A percentile compares a stretch with the other conserved stretches of the same genome.
Evolutionary conservation across 2,329 filamentous ascomycete genomes (phyloP).

Genomic region (Mycocentrospora acerina): DNA sequence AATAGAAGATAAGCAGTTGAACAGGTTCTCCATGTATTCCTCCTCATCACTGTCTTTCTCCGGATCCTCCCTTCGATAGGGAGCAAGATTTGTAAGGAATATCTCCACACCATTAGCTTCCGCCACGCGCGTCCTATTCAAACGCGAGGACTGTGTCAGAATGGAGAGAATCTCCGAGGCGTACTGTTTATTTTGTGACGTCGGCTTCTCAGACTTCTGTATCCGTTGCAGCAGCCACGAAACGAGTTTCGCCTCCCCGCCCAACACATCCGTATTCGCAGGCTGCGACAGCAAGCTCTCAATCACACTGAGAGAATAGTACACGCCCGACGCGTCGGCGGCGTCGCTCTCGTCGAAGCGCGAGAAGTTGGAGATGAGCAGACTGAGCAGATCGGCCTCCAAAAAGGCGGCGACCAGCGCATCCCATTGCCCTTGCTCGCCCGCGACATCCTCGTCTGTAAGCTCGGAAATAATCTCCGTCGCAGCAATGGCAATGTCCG

Average conservation of each 20-base stretch:
- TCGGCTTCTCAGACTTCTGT: slow-evolving; percentile 64
- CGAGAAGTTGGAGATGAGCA: slow-evolving; percentile 75
- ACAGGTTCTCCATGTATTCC: slow-evolving; percentile 92
- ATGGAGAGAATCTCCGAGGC: slow-evolving; percentile 90
- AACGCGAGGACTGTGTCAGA: slow-evolving; percentile 71
- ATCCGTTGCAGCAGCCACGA: slow-evolving; percentile 78
- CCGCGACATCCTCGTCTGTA: slow-evolving; percentile 88
- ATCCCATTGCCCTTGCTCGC: slow-evolving; percentile 79
- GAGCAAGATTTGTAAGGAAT: slow-evolving; percentile 78
- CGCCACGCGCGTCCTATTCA: slow-evolving; percentile 65
- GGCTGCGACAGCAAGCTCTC: slow-evolving; percentile 81
- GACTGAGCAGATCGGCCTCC: slow-evolving; percentile 68
- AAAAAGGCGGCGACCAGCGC: slow-evolving; percentile 65
- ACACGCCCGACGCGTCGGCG: slow-evolving; percentile 80
- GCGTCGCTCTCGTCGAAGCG: slow-evolving; percentile 74
- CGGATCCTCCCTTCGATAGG: slow-evolving; percentile 85
- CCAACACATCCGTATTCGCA: slow-evolving; percentile 70
- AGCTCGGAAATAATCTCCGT: slow-evolving; percentile 88
- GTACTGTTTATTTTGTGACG: slow-evolving; percentile 94
- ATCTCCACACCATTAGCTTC: slow-evolving; percentile 72
- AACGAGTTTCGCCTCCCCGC: slow-evolving; percentile 66
- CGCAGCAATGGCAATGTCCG: slow-evolving; percentile 89
- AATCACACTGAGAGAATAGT: slow-evolving; percentile 77
- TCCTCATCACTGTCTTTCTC: slow-evolving; percentile 84
- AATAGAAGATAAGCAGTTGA: slow-evolving; percentile 80